Evolutionary conservation across 208 protist genomes (phyloP).

Genomic region (Trypanosoma avium): DNA sequence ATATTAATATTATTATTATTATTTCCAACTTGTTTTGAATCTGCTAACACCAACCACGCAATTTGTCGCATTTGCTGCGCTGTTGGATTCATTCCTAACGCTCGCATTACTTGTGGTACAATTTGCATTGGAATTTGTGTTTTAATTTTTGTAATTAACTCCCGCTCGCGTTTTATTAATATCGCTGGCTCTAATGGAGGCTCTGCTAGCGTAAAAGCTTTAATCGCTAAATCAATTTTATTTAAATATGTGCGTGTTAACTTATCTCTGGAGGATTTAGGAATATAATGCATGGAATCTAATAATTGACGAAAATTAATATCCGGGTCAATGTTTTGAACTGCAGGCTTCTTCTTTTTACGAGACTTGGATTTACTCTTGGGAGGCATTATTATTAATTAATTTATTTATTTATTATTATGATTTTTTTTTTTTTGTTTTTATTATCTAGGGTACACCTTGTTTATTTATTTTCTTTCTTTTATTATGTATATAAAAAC

Average conservation of each 20-base stretch:
- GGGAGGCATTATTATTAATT: too few relatives aligned
- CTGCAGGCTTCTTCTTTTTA: constrained; percentile 28
- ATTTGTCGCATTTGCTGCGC: constrained; percentile 41
- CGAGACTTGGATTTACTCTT: constrained; percentile 19
- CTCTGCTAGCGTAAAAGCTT: constrained; percentile 22
- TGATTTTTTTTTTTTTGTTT: too few relatives aligned
- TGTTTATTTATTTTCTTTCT: neutral
- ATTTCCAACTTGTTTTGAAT: neutral
- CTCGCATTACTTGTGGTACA: constrained; percentile 46
- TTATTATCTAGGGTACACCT: too few relatives aligned
- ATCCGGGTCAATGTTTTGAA: constrained; percentile 43
- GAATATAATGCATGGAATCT: constrained; percentile 47
- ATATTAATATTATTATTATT: too few relatives aligned
- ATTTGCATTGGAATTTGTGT: constrained; percentile 7
- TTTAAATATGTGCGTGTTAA: constrained; percentile 9
- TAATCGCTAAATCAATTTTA: constrained; percentile 21
- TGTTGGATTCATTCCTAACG: constrained; percentile 45
- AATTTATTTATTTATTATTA: too few relatives aligned
- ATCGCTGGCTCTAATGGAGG: neutral
- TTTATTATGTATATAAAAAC: neutral
- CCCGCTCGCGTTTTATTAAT: neutral
- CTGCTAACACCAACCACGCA: constrained; percentile 1
- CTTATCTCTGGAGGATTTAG: constrained; percentile 22
- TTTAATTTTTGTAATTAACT: constrained; percentile 15
- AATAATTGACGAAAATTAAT: constrained; percentile 38